Conservation (phyloP, 108 stramenopile genomes). For the Nitzschia putrida region DNA sequence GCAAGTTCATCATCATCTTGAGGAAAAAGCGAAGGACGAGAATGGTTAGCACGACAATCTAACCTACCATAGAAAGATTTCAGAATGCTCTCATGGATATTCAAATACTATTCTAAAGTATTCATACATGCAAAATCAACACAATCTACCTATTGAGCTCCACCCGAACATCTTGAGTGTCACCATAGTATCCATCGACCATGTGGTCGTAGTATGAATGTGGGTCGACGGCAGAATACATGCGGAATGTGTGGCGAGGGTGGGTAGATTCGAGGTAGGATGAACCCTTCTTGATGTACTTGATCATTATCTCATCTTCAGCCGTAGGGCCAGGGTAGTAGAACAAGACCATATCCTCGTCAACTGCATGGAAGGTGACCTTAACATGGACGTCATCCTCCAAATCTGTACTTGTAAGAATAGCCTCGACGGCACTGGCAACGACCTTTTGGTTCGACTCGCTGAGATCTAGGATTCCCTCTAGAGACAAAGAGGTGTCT, state of each 20-base stretch:
- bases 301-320: slow-evolving; percentile 42
- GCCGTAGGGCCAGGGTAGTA: slow-evolving; percentile 35
- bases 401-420: slow-evolving; percentile 51
- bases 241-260: slow-evolving; percentile 41
- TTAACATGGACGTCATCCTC: slow-evolving; percentile 55
- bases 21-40: too few species aligned
- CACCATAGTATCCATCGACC: slow-evolving; percentile 48
- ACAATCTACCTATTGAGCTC: slow-evolving; percentile 12
- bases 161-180: slow-evolving; percentile 35
- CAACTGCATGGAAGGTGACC: slow-evolving; percentile 49
- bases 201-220: slow-evolving; percentile 25
- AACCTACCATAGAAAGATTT: too few species aligned
- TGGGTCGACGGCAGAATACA: slow-evolving; percentile 48
- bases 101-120: too few species aligned
- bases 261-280: slow-evolving; percentile 44
- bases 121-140: too few species aligned
- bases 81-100: too few species aligned
- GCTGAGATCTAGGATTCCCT: slow-evolving; percentile 30
- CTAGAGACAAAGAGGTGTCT: slow-evolving; percentile 23
- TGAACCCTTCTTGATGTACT: slow-evolving; percentile 38
- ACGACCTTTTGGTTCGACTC: slow-evolving; percentile 30
- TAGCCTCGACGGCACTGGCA: slow-evolving; percentile 43
- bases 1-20: too few species aligned
- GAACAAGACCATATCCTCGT: slow-evolving; percentile 47
- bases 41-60: too few species aligned